Evolutionary conservation across 2,329 filamentous ascomycete genomes (phyloP), one percentile per base, ranked within the genome.

Genomic region (Nemania diffusa): DNA sequence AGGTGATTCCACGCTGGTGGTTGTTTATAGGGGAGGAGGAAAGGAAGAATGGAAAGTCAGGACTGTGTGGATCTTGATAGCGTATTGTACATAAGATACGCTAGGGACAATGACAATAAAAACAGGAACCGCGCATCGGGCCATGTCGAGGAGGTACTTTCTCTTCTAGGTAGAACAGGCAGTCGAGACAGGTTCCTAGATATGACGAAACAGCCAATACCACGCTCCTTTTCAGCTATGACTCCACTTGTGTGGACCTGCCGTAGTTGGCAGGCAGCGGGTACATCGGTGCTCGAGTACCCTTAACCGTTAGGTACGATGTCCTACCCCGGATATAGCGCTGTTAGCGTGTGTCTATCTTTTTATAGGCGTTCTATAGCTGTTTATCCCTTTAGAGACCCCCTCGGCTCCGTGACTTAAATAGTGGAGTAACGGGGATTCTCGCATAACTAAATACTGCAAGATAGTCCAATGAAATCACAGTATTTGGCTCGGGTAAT

Each of bases 141-240:
- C 34, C 51, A 55, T 55, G 6, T 60, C 32, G 22, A 44, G 34
- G 24, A 42, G 59, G 51, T 46, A 55, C 59, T 20, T 55, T 5
- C 6, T 20, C 50, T 20, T 7, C 1, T 17, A 60, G 7, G 24
- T 17, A 29, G 24, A 44, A 11, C 17, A 20, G 11, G 48, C 9
- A 32, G n/a, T 8, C 15, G 7, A 42, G 22, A 26, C 24, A 61
- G 22, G 57, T 61, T 40, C n/a, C 46, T 55, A 3, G 8, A 20
- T 27, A 37, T 26, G 24, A 24, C 37, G 11, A 24, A 46, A 44
- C 11, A 22, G 26, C 32, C 37, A 22, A 44, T 55, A n/a, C 40
- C 51, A 46, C 50, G 37, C 50, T 51, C n/a, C 24, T 20, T 55
- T 48, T 61, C 58, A 42, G 58, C 50, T n/a, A 46, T 53, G 57